Evolutionary conservation across 106 monocot genomes (phyloP).

Genomic region (Apostasia ramifera): DNA sequence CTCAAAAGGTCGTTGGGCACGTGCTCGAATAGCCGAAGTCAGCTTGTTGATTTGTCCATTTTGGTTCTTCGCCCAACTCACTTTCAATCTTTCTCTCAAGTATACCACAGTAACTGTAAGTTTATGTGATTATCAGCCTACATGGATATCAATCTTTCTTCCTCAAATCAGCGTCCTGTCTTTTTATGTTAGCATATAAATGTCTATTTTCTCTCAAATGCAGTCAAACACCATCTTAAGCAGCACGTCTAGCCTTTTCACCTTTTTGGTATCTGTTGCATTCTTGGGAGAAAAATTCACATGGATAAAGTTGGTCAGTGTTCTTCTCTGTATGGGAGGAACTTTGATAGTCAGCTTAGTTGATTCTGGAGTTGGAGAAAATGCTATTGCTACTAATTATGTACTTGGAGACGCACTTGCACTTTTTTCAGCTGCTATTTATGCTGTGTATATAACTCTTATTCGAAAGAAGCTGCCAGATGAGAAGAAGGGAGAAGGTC

Average conservation of each 20-base stretch:
- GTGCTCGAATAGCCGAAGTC: slow-evolving; percentile 58
- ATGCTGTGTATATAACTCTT: slow-evolving; percentile 83
- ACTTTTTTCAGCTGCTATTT: slow-evolving; percentile 68
- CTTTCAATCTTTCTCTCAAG: slow-evolving; percentile 89
- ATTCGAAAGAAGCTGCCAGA: slow-evolving; percentile 80
- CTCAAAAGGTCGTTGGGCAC: slow-evolving; percentile 60
- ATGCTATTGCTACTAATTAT: slow-evolving; percentile 56
- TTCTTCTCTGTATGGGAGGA: slow-evolving; percentile 92
- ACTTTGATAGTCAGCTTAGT: slow-evolving; percentile 76
- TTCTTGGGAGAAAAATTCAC: slow-evolving; percentile 83
- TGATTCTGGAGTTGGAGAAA: slow-evolving; percentile 44
- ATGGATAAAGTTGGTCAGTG: slow-evolving; percentile 80
- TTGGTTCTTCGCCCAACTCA: slow-evolving; percentile 92
- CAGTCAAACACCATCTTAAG: slow-evolving; percentile 97
- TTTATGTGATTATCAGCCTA: background rate
- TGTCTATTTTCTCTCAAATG: slow-evolving; percentile 15
- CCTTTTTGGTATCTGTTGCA: slow-evolving; percentile 67
- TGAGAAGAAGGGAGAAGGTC: slow-evolving; percentile 63
- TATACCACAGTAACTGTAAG: slow-evolving; percentile 94
- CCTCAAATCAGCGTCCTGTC: too few relatives aligned
- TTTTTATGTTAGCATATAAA: too few relatives aligned
- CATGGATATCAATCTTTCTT: too few relatives aligned
- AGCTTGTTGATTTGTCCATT: slow-evolving; percentile 89
- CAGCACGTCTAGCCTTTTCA: slow-evolving; percentile 93
- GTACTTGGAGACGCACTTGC: slow-evolving; percentile 79